Evolutionary conservation across 345 rosid genomes (phyloP), one percentile per base, ranked within the genome.

Genomic region (Salix dunnii): DNA sequence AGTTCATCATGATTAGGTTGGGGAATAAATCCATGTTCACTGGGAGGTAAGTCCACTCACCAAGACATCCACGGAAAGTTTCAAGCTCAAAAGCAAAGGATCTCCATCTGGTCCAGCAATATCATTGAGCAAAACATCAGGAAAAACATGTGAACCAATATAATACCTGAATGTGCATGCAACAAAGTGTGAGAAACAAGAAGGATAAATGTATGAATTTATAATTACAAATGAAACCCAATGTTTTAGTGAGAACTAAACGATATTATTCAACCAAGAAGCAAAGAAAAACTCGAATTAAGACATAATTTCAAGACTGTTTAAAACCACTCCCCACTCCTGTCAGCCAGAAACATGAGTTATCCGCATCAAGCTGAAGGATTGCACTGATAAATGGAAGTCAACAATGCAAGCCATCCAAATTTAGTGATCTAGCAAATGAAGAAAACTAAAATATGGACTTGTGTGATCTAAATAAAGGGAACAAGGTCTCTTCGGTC

Each of bases 1-100:
- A 67, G 43, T 51, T 53, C 38, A 40, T 53, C 36, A 51, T 53
- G 33, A 25, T 28, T 35, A 53, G 42, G 27, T 53, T 36, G 73
- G 35, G 43, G 64, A 66, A 67, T n/a, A 14, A 3, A 60, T 60
- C 58, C 51, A 23, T 55, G 35, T 48, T n/a, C 63, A 58, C 14
- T 23, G 11, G 63, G 63, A 58, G 63, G 16, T 12, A 58, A 23
- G 28, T 58, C 27, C 73, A 85, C 97, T 88, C 76, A 95, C 99
- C 93, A 95, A 85, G 80, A 95, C 99, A 89, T 95, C 98, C 71
- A 95, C 94, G 7, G 99, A 87, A 75, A 95, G 94, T 86, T 95
- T 95, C 87, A 95, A 87, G 87, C 99, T 95, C 76, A 91, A 77
- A 75, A 94, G 96, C 86, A 91, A 84, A 76, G 92, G 87, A 81